These are phyloP conservation scores for Steccherinum ochraceum DNA, from an alignment of 768 basidiomycete species.

Conservation along the genomic window DNA sequence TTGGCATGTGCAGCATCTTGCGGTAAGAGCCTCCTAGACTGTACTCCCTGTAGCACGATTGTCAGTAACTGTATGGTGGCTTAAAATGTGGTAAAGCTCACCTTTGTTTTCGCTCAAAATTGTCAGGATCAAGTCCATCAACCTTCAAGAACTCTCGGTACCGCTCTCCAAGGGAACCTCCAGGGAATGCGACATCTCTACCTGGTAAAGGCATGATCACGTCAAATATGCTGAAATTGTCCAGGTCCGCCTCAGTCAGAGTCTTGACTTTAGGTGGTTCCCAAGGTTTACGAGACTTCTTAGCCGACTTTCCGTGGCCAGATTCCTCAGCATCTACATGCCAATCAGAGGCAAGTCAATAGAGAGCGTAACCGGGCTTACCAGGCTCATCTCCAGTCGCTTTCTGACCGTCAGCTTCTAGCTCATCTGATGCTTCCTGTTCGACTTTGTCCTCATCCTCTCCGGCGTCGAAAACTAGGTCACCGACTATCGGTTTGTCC, in stretches of 20 bases:
- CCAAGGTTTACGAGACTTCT: constrained; percentile 44
- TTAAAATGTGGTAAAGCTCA: constrained; percentile 29
- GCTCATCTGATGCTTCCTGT: constrained; percentile 25
- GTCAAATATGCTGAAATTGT: constrained; percentile 85
- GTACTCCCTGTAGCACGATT: constrained; percentile 61
- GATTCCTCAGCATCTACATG: constrained; percentile 9
- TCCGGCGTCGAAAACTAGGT: constrained; percentile 73
- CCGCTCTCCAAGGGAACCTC: constrained; percentile 77
- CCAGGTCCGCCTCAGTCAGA: constrained; percentile 69
- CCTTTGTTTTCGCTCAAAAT: constrained; percentile 89
- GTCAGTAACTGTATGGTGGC: not conserved
- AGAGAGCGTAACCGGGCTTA: constrained; percentile 1
- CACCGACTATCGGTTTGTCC: constrained; percentile 73
- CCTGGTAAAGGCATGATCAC: constrained; percentile 98
- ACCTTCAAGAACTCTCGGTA: constrained; percentile 75
- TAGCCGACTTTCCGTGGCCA: constrained; percentile 14
- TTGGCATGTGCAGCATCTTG: constrained; percentile 82
- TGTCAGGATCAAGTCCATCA: constrained; percentile 88
- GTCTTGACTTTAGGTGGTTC: constrained; percentile 68
- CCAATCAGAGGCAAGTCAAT: not conserved
- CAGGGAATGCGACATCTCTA: constrained; percentile 89
- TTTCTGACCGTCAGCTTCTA: constrained; percentile 24
- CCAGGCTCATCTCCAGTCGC: constrained; percentile 26
- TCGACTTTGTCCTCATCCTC: constrained; percentile 24
- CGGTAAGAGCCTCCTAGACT: constrained; percentile 91